Conservation (phyloP, 352 stramenopile genomes). For the Peronospora farinosa region DNA sequence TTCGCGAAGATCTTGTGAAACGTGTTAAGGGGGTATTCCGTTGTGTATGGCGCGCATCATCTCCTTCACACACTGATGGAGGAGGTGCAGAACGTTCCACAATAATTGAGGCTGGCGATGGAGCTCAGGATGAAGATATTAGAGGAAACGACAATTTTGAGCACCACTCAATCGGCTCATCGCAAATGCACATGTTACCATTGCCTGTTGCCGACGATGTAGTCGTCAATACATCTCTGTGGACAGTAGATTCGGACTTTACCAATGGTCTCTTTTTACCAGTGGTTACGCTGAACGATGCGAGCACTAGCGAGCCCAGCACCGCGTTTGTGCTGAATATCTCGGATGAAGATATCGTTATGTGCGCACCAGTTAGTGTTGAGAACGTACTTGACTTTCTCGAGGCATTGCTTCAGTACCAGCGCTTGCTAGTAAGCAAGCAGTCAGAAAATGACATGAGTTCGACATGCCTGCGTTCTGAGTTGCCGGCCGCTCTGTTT, state of each 20-base stretch:
- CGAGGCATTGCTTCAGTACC: conserved; percentile 46
- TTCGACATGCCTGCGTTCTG: conserved; percentile 34
- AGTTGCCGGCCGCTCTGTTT: conserved; percentile 64
- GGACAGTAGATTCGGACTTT: conserved; percentile 61
- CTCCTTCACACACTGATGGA: conserved; percentile 26
- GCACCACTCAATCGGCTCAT: conserved; percentile 25
- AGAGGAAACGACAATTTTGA: conserved; percentile 12
- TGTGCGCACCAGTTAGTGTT: conserved; percentile 59
- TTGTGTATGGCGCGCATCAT: conserved; percentile 52
- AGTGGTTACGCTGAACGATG: conserved; percentile 57
- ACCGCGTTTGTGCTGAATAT: conserved; percentile 51
- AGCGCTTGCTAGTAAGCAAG: conserved; percentile 21
- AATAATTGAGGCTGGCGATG: conserved; percentile 31
- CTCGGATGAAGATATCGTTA: conserved; percentile 66
- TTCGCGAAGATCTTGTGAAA: conserved; percentile 75
- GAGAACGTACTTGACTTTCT: conserved; percentile 61
- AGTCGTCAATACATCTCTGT: conserved; percentile 63
- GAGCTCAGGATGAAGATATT: conserved; percentile 20
- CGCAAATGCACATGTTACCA: conserved; percentile 16
- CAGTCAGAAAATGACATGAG: conserved; percentile 1
- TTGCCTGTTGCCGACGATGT: conserved; percentile 38
- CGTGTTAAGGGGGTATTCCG: conserved; percentile 41
- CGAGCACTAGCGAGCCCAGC: conserved; percentile 27
- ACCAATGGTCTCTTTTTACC: conserved; percentile 42
- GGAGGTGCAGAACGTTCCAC: conserved; percentile 28